Evolutionary conservation across 768 basidiomycete species (phyloP).

Genomic region (Tulasnella sp.): DNA sequence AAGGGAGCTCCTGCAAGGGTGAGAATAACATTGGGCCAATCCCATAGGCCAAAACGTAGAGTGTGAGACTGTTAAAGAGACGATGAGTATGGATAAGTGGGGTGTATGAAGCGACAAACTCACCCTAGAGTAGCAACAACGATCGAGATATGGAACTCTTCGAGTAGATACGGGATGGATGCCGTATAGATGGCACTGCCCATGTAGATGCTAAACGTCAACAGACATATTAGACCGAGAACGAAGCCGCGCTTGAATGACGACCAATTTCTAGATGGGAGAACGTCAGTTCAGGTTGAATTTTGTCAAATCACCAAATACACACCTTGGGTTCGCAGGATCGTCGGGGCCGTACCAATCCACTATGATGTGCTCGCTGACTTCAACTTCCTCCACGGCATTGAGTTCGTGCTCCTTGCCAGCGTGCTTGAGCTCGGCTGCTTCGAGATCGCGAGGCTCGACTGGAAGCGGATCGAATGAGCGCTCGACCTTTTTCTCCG

Average conservation of each 20-base stretch:
- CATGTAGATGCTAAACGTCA: neutral
- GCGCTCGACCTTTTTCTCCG: too few relatives aligned
- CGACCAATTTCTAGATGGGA: neutral
- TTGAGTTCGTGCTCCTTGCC: too few relatives aligned
- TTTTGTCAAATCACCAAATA: too few relatives aligned
- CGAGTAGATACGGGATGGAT: conserved; percentile 10
- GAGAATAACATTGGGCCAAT: conserved; percentile 29
- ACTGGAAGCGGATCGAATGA: too few relatives aligned
- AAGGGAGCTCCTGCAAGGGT: conserved; percentile 25
- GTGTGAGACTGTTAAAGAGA: conserved; percentile 4
- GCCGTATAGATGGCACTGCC: neutral
- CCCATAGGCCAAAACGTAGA: conserved; percentile 20
- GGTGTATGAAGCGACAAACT: too few relatives aligned
- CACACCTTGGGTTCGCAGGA: conserved; percentile 17
- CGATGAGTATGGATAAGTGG: too few relatives aligned
- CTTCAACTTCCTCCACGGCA: neutral
- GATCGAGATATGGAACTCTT: conserved; percentile 11
- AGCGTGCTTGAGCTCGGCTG: too few relatives aligned
- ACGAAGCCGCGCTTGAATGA: too few relatives aligned
- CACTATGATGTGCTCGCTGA: conserved; percentile 10
- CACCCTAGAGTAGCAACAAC: conserved; percentile 15
- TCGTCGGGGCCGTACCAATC: conserved; percentile 18
- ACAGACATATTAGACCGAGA: neutral
- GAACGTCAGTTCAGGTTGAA: neutral
- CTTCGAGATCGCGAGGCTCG: too few relatives aligned